A percentile compares a stretch with the other conserved stretches of the same genome.
Evolutionary conservation across 495 filamentous ascomycete genomes (phyloP).

Genomic region (Hypoxylon subgilvum): DNA sequence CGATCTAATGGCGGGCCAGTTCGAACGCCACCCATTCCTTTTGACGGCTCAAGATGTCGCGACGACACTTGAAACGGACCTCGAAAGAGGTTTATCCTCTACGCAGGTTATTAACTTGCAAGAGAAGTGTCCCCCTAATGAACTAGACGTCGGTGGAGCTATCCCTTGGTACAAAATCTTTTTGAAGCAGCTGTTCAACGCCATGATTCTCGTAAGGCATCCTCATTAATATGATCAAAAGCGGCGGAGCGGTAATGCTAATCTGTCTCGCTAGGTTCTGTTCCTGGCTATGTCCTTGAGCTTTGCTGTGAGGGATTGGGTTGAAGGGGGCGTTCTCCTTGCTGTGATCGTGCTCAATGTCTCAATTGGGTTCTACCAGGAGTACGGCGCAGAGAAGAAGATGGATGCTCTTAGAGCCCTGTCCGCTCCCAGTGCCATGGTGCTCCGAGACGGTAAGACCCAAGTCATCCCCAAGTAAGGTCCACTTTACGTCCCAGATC

Average conservation of each 20-base stretch:
- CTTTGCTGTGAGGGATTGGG: conserved; percentile 78
- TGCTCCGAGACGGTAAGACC: conserved; percentile 72
- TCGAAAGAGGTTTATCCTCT: conserved; percentile 64
- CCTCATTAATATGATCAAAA: background rate
- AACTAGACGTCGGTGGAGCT: conserved; percentile 64
- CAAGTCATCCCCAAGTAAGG: conserved; percentile 65
- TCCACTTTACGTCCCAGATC: background rate
- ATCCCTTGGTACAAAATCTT: conserved; percentile 70
- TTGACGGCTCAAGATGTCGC: conserved; percentile 59
- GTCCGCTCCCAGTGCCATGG: conserved; percentile 78
- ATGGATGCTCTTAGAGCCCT: conserved; percentile 80
- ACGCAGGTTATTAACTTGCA: conserved; percentile 57
- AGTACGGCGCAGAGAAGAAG: conserved; percentile 84
- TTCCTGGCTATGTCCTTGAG: conserved; percentile 84
- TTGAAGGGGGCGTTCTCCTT: conserved; percentile 83
- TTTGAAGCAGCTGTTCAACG: conserved; percentile 68
- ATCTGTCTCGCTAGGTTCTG: conserved; percentile 62
- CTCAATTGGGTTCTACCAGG: conserved; percentile 78
- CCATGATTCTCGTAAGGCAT: conserved; percentile 66
- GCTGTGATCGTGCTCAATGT: conserved; percentile 84
- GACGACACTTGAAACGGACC: conserved; percentile 56
- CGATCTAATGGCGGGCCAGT: conserved; percentile 49
- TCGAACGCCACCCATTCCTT: conserved; percentile 60
- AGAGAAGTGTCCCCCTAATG: conserved; percentile 63
- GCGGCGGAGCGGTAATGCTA: conserved; percentile 1